Base-by-base conservation (phyloP, 768 basidiomycete genomes). In the Hericium rajendrae region DNA sequence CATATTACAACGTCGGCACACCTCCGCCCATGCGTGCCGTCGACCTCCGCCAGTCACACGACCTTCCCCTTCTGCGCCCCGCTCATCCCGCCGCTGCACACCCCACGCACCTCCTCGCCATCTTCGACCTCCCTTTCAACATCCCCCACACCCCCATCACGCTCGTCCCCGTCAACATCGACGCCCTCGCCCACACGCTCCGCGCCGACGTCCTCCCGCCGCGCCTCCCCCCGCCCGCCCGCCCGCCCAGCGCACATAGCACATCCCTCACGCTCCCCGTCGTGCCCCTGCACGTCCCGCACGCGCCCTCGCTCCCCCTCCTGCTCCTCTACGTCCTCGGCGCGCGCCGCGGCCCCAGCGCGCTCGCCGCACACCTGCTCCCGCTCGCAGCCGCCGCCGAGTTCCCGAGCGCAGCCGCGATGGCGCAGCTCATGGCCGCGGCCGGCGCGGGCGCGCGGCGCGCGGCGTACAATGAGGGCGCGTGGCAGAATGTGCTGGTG, bases 401-500 rank as follows among this genome's bases (percentile, higher is more conserved):
- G 53, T 60, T 62, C 39, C 58, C 61, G 11, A 56, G 55, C 3
- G 58, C 55, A 11, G 61, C 58, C 70, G 71, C 67, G 73, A 59
- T 58, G 57, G 57, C 57, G 3, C 55, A 63, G 28, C 53, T 57
- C 16, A 53, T 61, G 57, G 60, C 58, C 4, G 38, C 20, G 18
- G 41, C 26, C 11, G 59, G 60, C 46, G 48, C 51, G 22, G 70
- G 37, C 22, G 60, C 51, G 39, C 63, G 68, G 55, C 64, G 72
- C 39, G 74, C 76, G 53, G 65, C 61, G 39, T 71, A 69, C 54
- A 85, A 81, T 64, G 78, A 80, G 48, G 84, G 85, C n/a, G 67
- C 86, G 52, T 84, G 85, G 84, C 77, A 76, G 63, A 87, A 87
- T 56, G 74, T 79, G 38, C 74, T 87, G 11, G 73, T 73, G 16